Conservation (phyloP, 2,329 filamentous ascomycete genomes). For the Colletotrichum godetiae region DNA sequence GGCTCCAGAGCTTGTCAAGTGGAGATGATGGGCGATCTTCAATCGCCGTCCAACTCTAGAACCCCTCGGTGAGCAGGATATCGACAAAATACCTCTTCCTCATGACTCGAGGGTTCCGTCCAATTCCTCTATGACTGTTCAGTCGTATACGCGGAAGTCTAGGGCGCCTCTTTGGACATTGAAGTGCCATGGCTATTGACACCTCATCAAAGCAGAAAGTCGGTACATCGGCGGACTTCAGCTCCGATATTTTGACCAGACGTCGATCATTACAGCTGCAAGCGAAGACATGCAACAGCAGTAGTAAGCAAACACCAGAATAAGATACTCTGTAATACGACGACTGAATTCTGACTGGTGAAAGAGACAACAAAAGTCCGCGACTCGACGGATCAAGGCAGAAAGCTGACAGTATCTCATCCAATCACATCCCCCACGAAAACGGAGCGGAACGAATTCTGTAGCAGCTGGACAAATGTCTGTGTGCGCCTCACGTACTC, state of each 20-base stretch:
- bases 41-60: background rate
- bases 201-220: background rate
- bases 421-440: constrained; percentile 24
- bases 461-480: background rate
- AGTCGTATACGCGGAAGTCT: background rate
- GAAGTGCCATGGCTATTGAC: background rate
- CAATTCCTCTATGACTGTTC: background rate
- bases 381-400: background rate
- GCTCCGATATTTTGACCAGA: background rate
- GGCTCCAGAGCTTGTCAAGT: constrained; percentile 1
- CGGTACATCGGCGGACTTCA: background rate
- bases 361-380: background rate
- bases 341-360: background rate
- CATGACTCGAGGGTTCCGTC: background rate
- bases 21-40: background rate
- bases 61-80: background rate
- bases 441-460: constrained; percentile 16
- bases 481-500: background rate
- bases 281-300: no score
- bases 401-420: background rate
- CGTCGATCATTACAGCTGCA: background rate
- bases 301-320: background rate
- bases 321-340: background rate
- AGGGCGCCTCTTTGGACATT: background rate
- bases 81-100: background rate